Evolutionary conservation across 2,329 filamentous ascomycete species (phyloP), one percentile per base, ranked within the genome.

Genomic region (Neopestalotiopsis clavispora): DNA sequence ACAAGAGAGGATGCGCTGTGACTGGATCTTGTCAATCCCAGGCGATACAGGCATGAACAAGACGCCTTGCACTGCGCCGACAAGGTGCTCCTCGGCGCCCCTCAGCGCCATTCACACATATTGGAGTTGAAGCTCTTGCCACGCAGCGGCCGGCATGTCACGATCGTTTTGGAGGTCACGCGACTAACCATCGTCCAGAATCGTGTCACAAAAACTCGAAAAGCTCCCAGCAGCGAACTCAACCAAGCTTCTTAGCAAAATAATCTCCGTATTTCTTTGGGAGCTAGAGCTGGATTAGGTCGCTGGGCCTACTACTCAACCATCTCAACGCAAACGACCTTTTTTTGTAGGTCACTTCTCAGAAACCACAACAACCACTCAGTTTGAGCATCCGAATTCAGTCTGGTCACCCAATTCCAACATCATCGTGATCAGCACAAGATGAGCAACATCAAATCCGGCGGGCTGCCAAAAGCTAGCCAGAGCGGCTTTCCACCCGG

Each of bases 391-490:
- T 38, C 34, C 56, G 4, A 17, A 52, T 20, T 52, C 45, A 52
- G n/a, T 9, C 45, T 20, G 45, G n/a, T n/a, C 45, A 52, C 9
- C 28, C 30, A 12, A 59, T 59, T 59, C 20, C 57, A 28, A 10
- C 57, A 59, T 59, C 57, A 34, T 30, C 17, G 1, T 10, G 38
- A 30, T 6, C 30, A 66, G 71, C 89, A 89, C 87, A 89, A 83
- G 78, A 83, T 86, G 71, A 80, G 79, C 73, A 80, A 81, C 67
- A 78, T 81, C 73, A 90, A 89, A 75, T 73, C 84, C 69, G 83
- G 82, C 71, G 80, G 84, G 73, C 78, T 82, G 70, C 79, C 84
- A 34, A 91, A 89, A 81, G 80, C 84, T 70, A 86, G 82, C 75
- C 83, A 84, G 75, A 80, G 81, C 69, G 78, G 78, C 71, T 80